phyloP scores from a whole-genome alignment of 1,284 basidiomycete species.

The Cerioporus squamosus region DNA sequence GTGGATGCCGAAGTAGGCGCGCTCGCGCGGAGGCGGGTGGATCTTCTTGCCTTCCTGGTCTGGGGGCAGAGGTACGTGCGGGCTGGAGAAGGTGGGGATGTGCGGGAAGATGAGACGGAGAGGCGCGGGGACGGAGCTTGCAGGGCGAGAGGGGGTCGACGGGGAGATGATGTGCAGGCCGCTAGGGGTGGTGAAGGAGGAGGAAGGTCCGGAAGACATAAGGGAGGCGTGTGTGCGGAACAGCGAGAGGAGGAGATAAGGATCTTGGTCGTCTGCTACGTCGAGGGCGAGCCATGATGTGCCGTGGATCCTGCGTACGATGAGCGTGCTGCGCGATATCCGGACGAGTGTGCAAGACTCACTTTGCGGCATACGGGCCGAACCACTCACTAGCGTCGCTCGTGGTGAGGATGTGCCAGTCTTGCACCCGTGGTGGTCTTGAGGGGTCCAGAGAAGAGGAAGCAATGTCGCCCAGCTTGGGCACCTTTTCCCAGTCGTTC shows the following conservation, averaged over 20 bases:
- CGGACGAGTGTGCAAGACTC: slow-evolving; percentile 5
- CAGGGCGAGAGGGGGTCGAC: slow-evolving; percentile 29
- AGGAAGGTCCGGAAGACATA: slow-evolving; percentile 37
- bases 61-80: slow-evolving; percentile 38
- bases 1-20: slow-evolving; percentile 50
- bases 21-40: slow-evolving; percentile 33
- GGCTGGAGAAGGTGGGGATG: slow-evolving; percentile 57
- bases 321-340: slow-evolving; percentile 12
- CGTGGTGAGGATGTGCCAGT: slow-evolving; percentile 52
- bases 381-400: slow-evolving; percentile 32
- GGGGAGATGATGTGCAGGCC: slow-evolving; percentile 48
- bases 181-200: slow-evolving; percentile 25
- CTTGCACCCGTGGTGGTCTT: slow-evolving; percentile 55
- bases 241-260: slow-evolving; percentile 77
- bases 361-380: slow-evolving; percentile 38
- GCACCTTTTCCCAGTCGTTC: slow-evolving; percentile 55
- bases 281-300: slow-evolving; percentile 35
- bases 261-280: slow-evolving; percentile 47
- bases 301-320: slow-evolving; percentile 29
- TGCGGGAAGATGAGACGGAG: slow-evolving; percentile 76
- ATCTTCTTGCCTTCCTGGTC: slow-evolving; percentile 27
- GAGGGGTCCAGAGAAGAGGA: slow-evolving; percentile 41
- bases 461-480: slow-evolving; percentile 52
- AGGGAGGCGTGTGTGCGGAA: slow-evolving; percentile 81
- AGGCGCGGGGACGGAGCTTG: slow-evolving; percentile 60